These are phyloP conservation scores for Millerozyma acaciae DNA, from an alignment of 805 yeast species.

Conservation along the genomic window DNA sequence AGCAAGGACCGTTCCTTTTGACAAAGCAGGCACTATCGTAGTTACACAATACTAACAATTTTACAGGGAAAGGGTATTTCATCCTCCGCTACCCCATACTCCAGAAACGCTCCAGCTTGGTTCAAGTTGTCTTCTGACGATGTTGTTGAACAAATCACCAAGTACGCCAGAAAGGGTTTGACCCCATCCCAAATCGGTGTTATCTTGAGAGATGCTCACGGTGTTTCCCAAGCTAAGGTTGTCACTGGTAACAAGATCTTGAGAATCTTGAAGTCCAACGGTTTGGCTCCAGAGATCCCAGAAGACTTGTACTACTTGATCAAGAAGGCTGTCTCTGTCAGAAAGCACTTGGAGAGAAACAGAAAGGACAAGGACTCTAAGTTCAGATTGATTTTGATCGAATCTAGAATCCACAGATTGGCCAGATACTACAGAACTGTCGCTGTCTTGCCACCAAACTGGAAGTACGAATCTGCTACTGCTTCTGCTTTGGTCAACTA, in stretches of 20 bases:
- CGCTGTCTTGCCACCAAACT: constrained; percentile 98
- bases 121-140: constrained; percentile 94
- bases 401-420: constrained; percentile 99
- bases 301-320: constrained; percentile 99
- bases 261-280: constrained; percentile 98
- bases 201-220: constrained; percentile 98
- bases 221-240: constrained; percentile 96
- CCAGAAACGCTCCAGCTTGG: constrained; percentile 99
- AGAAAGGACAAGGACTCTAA: constrained; percentile 99
- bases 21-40: neutral
- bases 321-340: constrained; percentile 99
- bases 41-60: constrained; percentile 41
- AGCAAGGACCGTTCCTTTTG: neutral
- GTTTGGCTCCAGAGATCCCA: constrained; percentile 99
- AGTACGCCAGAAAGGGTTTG: constrained; percentile 99
- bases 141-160: constrained; percentile 96
- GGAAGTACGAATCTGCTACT: constrained; percentile 99
- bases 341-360: constrained; percentile 99
- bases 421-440: constrained; percentile 99
- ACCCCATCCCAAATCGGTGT: constrained; percentile 99
- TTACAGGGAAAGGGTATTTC: constrained; percentile 97
- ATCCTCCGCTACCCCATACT: constrained; percentile 98
- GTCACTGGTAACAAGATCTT: constrained; percentile 99
- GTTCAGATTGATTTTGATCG: constrained; percentile 99
- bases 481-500: constrained; percentile 99